Evolutionary conservation across 1,284 basidiomycete species (phyloP).

Genomic region (Fomitopsis schrenkii): DNA sequence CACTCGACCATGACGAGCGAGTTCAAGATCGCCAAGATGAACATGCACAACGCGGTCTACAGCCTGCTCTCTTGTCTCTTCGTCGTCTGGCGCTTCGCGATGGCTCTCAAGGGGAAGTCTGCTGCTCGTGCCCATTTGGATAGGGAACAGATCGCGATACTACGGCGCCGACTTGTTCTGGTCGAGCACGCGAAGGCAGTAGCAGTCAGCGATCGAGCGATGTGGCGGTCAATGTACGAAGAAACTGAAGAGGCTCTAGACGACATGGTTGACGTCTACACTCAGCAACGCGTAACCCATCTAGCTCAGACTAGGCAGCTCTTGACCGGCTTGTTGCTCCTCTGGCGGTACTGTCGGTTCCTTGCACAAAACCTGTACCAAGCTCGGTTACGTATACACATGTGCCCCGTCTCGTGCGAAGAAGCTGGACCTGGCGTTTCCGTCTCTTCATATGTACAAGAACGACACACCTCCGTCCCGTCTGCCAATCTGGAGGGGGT

Average conservation of each 20-base stretch:
- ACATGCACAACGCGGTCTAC: not conserved
- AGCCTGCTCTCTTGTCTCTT: not conserved
- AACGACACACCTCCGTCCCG: too few relatives aligned
- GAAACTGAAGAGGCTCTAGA: not conserved
- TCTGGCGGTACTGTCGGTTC: not conserved
- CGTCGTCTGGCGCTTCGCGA: not conserved
- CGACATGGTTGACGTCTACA: not conserved
- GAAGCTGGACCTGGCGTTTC: not conserved
- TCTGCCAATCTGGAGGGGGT: not conserved
- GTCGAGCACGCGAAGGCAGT: not conserved
- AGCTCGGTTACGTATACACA: not conserved
- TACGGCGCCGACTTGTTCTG: not conserved
- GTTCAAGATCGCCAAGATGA: not conserved
- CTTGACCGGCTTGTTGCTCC: conserved; percentile 1
- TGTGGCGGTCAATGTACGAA: not conserved
- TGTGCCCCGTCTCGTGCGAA: not conserved
- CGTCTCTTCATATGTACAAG: not conserved
- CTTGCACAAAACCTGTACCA: not conserved
- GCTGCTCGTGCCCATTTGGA: not conserved
- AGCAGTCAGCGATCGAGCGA: not conserved
- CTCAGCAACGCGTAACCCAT: not conserved
- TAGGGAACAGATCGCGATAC: not conserved
- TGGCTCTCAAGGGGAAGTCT: not conserved
- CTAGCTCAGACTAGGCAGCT: not conserved
- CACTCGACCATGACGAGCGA: not conserved